A percentile compares a stretch with the other conserved stretches of the same genome.
These are phyloP conservation scores for Pueraria montana DNA, from an alignment of 306 rosid genomes.

Conservation along the genomic window DNA sequence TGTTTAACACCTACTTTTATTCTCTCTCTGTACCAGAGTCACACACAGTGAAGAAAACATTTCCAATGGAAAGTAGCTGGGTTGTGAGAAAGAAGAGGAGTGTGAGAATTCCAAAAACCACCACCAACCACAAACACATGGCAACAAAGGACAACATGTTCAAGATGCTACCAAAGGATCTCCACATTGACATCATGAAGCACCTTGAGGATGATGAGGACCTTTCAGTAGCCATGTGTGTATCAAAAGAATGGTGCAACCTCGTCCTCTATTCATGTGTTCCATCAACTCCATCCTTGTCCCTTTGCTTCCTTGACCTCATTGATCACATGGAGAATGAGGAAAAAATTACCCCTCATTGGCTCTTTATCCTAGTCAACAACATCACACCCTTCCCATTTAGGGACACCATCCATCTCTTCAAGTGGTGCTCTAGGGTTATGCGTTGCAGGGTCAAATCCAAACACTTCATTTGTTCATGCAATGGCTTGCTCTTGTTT, in stretches of 20 bases:
- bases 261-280: background rate
- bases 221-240: background rate
- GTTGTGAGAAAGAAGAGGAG: background rate
- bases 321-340: background rate
- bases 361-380: too few species aligned
- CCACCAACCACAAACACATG: too few species aligned
- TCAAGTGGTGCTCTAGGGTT: background rate
- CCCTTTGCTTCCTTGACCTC: background rate
- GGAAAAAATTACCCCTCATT: background rate
- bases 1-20: too few species aligned
- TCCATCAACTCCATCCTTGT: background rate
- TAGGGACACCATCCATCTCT: too few species aligned
- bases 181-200: background rate
- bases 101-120: background rate
- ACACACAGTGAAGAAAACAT: background rate
- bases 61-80: background rate
- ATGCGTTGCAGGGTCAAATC: background rate
- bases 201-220: background rate
- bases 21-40: background rate
- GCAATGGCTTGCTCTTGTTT: constrained; percentile 13
- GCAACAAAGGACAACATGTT: background rate
- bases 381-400: background rate
- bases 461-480: background rate
- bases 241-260: background rate
- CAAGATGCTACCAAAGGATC: background rate